Percentiles rank a stretch among this genome's conserved stretches.
These are phyloP conservation scores for Cladosporium sp. DNA, from an alignment of 2,329 filamentous ascomycete species.

Conservation along the genomic window DNA sequence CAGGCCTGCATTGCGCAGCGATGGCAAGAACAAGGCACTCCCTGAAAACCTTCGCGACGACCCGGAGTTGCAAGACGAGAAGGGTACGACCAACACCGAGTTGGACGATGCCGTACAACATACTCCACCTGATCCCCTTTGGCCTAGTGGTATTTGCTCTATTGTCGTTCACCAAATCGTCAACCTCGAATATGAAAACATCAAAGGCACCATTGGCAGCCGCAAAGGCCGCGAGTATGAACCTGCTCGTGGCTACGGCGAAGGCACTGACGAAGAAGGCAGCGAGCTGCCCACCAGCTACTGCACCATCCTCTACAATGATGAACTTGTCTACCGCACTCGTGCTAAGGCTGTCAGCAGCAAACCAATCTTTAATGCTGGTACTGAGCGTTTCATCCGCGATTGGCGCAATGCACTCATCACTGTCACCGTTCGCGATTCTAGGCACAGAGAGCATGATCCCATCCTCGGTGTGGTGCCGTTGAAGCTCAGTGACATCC, in stretches of 20 bases:
- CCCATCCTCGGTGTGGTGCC: slow-evolving; percentile 91
- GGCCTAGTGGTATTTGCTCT: slow-evolving; percentile 86
- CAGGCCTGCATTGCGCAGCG: slow-evolving; percentile 75
- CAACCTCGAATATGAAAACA: slow-evolving; percentile 85
- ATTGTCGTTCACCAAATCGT: slow-evolving; percentile 92
- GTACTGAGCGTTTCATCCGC: slow-evolving; percentile 86
- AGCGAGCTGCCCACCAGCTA: slow-evolving; percentile 83
- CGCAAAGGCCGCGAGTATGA: slow-evolving; percentile 83
- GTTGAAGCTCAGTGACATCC: slow-evolving; percentile 79
- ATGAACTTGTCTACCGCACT: slow-evolving; percentile 89
- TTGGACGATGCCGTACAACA: slow-evolving; percentile 81
- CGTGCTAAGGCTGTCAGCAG: slow-evolving; percentile 89
- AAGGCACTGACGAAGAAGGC: slow-evolving; percentile 79
- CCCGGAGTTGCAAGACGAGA: slow-evolving; percentile 80
- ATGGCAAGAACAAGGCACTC: slow-evolving; percentile 76
- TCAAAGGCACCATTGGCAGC: slow-evolving; percentile 79
- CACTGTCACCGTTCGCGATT: slow-evolving; percentile 84
- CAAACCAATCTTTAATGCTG: slow-evolving; percentile 95
- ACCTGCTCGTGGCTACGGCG: slow-evolving; percentile 78
- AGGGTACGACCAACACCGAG: slow-evolving; percentile 67
- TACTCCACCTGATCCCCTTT: slow-evolving; percentile 92
- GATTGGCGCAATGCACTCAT: slow-evolving; percentile 89
- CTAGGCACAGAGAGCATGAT: slow-evolving; percentile 86
- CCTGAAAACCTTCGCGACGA: slow-evolving; percentile 70
- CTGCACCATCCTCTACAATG: slow-evolving; percentile 87